Evolutionary conservation across 2,329 filamentous ascomycete species (phyloP), one percentile per base, ranked within the genome.

Genomic region (Paracorniculantispora psalliotae): DNA sequence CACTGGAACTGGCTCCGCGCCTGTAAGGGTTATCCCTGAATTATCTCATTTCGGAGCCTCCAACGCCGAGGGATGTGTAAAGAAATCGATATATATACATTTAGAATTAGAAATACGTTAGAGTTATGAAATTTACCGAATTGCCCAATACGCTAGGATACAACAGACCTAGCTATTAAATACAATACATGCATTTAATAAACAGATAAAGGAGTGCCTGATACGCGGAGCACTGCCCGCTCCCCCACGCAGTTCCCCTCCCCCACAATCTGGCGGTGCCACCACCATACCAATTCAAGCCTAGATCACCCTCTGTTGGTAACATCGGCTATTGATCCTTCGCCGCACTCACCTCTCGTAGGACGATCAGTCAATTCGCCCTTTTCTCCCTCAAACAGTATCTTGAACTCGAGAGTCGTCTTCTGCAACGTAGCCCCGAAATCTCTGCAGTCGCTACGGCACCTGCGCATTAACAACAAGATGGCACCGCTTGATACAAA

Each of bases 261-360:
- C 65, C 64, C 3, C 70, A 68, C 67, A 67, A 72, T 4, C 69
- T 71, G 9, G 70, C 64, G 43, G 69, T 61, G 17, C 68, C 71
- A 4, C 61, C 50, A 7, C 69, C 70, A 44, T 67, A 67, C 56
- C 37, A 35, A 1, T 72, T 65, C 21, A 25, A 56, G 43, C 35
- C 50, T 53, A 39, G 19, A 47, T 10, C 44, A 15, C 12, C 54
- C 1, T 8, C 9, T 2, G 10, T 9, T 39, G 15, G 21, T 15
- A 43, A 13, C 35, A 28, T 26, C 41, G 26, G 44, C 41, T 46
- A 46, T 46, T 55, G 52, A 55, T 35, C n/a, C 26, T 6, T 30
- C 4, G 19, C 28, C 5, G 26, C 19, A 17, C 12, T n/a, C 39
- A 19, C 21, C 12, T 39, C 2, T 12, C 2, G 30, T 33, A 28